Evolutionary conservation across 768 basidiomycete species (phyloP), one percentile per base, ranked within the genome.

Genomic region (Leccinellum rugosiceps): DNA sequence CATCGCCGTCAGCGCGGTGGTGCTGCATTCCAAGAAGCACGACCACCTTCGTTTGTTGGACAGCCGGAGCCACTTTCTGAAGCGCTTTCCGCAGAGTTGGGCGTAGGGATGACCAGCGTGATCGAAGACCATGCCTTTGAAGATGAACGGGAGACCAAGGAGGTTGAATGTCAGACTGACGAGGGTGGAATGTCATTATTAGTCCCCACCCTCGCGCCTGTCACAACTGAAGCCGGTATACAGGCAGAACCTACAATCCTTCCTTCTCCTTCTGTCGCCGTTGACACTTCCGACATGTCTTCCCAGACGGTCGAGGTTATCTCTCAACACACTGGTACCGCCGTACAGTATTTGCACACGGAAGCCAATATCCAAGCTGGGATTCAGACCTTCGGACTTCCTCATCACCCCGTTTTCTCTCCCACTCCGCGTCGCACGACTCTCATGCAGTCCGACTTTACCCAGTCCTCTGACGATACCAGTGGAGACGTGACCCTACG

Each of bases 81-180:
- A n/a, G 88, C 87, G 58, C 79, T 91, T 35, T 84, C 88, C 25
- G 79, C 83, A 41, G 89, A 88, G 65, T 73, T 92, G 49, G 75
- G 80, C 45, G 71, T 80, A 56, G 78, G 77, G 35, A 75, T 76
- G 58, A 77, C 79, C 6, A 77, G 79, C 1, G 63, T 73, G 38
- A 57, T 78, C 23, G 78, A 76, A 48, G 74, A 70, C 15, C 72
- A 75, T 32, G 65, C 78, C 19, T 72, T 77, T 41, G 73, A 63
- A 47, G 32, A 57, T 48, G 80, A 82, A 67, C 83, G 57, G 48
- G 81, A 84, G 71, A 84, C 79, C 44, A 78, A 74, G 14, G 88
- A 90, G 54, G 80, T 81, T 55, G 83, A 77, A 15, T 85, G 83
- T 63, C 89, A 90, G 76, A 88, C 87, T 3, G 86, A 88, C 47